Conservation (phyloP, 2,329 filamentous ascomycete species). For the Aspergillus sp. region DNA sequence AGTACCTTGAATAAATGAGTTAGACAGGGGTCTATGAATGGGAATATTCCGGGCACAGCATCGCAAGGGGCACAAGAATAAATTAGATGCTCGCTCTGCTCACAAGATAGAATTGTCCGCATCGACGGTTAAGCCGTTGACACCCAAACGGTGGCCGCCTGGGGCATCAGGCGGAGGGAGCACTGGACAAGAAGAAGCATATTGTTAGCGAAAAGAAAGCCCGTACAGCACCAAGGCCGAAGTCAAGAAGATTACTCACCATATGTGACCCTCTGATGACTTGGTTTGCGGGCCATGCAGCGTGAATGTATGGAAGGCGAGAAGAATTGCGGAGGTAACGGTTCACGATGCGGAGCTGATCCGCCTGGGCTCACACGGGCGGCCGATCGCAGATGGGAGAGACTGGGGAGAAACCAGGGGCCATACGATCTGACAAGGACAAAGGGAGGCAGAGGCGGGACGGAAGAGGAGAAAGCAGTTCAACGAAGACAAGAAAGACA, state of each 20-base stretch:
- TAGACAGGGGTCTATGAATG: not conserved
- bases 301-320: constrained; percentile 2
- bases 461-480: not conserved
- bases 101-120: constrained; percentile 78
- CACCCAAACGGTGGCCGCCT: constrained; percentile 85
- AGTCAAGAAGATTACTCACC: constrained; percentile 42
- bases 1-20: constrained; percentile 61
- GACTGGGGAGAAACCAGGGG: constrained; percentile 10
- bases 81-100: constrained; percentile 28
- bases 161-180: constrained; percentile 68
- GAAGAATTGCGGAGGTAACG: constrained; percentile 21
- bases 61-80: not conserved
- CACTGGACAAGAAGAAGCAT: constrained; percentile 41
- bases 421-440: not conserved
- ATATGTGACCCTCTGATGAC: constrained; percentile 65
- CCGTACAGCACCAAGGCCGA: too few relatives aligned
- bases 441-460: not conserved
- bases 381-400: constrained; percentile 15
- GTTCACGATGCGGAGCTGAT: constrained; percentile 21
- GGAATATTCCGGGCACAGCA: too few relatives aligned
- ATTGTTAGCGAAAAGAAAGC: not conserved
- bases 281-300: constrained; percentile 63
- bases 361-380: constrained; percentile 9
- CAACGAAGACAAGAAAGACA: not conserved
- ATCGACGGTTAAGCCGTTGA: constrained; percentile 92